Evolutionary conservation across 192 early-diverging fungal species (phyloP), one percentile per base, ranked within the genome.

Genomic region (Coemansia sp.): DNA sequence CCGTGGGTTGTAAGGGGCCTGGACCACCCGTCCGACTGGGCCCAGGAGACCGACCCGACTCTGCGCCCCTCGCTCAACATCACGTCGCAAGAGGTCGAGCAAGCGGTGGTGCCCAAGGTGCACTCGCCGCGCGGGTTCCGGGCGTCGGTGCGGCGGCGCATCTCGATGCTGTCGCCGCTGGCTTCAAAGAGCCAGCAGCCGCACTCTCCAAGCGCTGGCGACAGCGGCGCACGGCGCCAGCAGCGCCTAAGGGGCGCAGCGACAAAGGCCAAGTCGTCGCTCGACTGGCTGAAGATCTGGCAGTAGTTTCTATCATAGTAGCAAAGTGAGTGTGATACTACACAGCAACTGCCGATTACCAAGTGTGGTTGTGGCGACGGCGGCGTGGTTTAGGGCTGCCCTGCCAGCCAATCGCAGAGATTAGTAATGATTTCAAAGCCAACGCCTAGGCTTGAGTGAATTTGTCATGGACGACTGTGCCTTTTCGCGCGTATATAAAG

Each of bases 1-100:
- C 87, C 91, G 29, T 99, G 97, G 97, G 88, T 93, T 0, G 85
- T 85, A 2, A 73, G 69, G 21, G 94, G 89, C 62, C 56, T 98
- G 40, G 74, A 72, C 1, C 74, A 80, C 24, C 86, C 83, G 17
- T 69, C 80, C 29, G 74, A 74, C 55, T 97, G 95, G 95, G 85
- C 87, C 11, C 70, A 72, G 17, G 88, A 92, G 48, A 89, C 92
- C 10, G 88, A 94, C 67, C 93, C 91, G 22, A 62, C 77, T 4
- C 74, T 82, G 22, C 83, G 86, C 32, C 88, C 86, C 18, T 84
- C 76, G 12, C 77, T 96, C 6, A 73, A 85, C 7, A 86, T 97
- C n/a, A 90, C 89, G 4, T 85, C 87, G 17, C 92, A 94, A 33
- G 92, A 95, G 61, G 82, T 95, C 3, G 84, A 85, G 27, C 65